Conservation (phyloP, 1,284 basidiomycete genomes). For the Papiliotrema terrestris region DNA sequence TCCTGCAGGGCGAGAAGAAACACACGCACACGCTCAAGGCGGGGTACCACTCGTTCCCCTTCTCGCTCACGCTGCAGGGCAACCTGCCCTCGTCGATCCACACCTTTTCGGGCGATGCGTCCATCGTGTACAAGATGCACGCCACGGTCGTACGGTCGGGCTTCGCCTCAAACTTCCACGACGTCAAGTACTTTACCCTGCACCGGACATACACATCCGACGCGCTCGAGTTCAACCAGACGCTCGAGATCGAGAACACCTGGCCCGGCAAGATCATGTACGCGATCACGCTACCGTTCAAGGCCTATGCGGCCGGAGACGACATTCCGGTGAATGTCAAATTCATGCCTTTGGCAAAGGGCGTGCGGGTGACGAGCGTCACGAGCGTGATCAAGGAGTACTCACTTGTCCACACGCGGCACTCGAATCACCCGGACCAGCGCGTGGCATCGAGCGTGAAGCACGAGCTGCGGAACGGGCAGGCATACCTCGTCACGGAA, state of each 20-base stretch:
- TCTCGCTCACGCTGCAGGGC: slow-evolving; percentile 72
- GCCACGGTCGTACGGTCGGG: slow-evolving; percentile 73
- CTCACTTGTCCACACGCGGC: slow-evolving; percentile 60
- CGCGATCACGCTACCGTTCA: slow-evolving; percentile 57
- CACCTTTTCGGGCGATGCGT: slow-evolving; percentile 59
- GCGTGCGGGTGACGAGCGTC: slow-evolving; percentile 67
- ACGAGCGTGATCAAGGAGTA: slow-evolving; percentile 70
- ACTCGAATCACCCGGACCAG: slow-evolving; percentile 61
- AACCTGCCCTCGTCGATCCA: slow-evolving; percentile 72
- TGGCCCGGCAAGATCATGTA: slow-evolving; percentile 97
- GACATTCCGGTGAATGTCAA: slow-evolving; percentile 75
- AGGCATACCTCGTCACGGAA: slow-evolving; percentile 47
- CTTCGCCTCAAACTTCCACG: slow-evolving; percentile 67
- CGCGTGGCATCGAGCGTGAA: slow-evolving; percentile 62
- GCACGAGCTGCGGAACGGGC: slow-evolving; percentile 68
- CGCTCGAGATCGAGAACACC: slow-evolving; percentile 85
- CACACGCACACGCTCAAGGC: slow-evolving; percentile 79
- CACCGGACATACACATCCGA: slow-evolving; percentile 71
- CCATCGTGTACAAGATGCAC: slow-evolving; percentile 79
- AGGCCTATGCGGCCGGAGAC: slow-evolving; percentile 85
- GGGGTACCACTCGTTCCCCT: slow-evolving; percentile 64
- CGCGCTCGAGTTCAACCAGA: slow-evolving; percentile 90
- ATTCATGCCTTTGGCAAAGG: slow-evolving; percentile 81
- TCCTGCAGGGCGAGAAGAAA: slow-evolving; percentile 60
- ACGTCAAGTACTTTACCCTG: slow-evolving; percentile 62